These are phyloP conservation scores for Cyclotella sp. DNA, from an alignment of 108 stramenopile species.

Conservation along the genomic window DNA sequence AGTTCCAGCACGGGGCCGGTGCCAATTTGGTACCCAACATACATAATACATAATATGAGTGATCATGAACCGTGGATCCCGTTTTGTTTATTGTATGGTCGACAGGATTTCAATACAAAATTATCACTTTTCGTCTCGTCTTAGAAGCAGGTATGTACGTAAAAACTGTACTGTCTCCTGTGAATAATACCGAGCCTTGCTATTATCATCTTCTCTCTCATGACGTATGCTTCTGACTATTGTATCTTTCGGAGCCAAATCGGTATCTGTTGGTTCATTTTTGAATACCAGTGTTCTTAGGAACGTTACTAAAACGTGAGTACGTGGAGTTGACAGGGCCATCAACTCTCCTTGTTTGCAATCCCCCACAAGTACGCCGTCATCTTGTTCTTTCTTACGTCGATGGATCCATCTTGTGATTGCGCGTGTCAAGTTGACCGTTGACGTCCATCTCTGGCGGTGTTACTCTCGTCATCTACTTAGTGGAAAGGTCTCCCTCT, in stretches of 20 bases:
- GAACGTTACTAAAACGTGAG: neutral
- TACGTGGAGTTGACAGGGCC: constrained; percentile 7
- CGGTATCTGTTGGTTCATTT: neutral
- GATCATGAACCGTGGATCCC: too few relatives aligned
- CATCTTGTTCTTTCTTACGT: too few relatives aligned
- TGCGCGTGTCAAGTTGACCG: constrained; percentile 15
- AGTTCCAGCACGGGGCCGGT: too few relatives aligned
- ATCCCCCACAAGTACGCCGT: too few relatives aligned
- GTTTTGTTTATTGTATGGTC: too few relatives aligned
- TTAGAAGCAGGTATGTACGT: neutral
- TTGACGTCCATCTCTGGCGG: constrained; percentile 4
- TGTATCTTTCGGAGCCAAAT: neutral
- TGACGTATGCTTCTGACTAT: neutral
- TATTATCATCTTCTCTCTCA: neutral
- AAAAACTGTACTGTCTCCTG: neutral
- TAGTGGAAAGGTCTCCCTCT: too few relatives aligned
- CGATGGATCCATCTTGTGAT: neutral
- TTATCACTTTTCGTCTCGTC: neutral
- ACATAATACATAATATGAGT: too few relatives aligned
- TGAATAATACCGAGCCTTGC: neutral
- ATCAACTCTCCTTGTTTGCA: neutral
- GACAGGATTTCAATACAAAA: too few relatives aligned
- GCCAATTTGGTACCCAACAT: too few relatives aligned
- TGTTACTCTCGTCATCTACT: neutral
- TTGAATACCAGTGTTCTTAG: neutral